Conservation (phyloP, 345 rosid genomes). For the Populus euphratica region DNA sequence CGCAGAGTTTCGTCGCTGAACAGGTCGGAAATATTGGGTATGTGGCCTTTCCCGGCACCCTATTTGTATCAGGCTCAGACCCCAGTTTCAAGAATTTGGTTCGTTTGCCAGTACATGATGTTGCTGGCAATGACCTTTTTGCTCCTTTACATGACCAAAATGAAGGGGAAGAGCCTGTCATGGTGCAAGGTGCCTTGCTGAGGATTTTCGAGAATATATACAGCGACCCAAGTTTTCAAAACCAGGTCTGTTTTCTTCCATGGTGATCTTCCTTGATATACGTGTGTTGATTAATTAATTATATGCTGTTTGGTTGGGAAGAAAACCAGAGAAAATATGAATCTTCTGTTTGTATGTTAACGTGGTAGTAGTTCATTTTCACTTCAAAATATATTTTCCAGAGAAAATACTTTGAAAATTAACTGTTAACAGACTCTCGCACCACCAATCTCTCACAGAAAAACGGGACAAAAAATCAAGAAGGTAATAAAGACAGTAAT, state of each 20-base stretch:
- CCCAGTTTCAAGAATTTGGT: constrained; percentile 17
- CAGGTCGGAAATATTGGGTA: constrained; percentile 40
- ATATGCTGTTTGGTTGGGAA: neutral
- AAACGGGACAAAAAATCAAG: too few species aligned
- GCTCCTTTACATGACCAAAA: constrained; percentile 23
- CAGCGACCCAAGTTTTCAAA: constrained; percentile 13
- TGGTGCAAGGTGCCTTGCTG: constrained; percentile 48
- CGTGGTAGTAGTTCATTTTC: too few species aligned
- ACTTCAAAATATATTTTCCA: too few species aligned
- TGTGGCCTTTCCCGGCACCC: constrained; percentile 48
- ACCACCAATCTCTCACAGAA: too few species aligned
- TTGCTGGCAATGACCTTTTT: constrained; percentile 25
- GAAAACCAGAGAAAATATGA: neutral
- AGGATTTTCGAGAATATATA: constrained; percentile 31
- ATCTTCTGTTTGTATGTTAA: too few species aligned
- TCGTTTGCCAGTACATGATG: constrained; percentile 1
- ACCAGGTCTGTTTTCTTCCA: constrained; percentile 38
- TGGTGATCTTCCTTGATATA: neutral
- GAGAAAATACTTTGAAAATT: too few species aligned
- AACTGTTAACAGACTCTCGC: too few species aligned
- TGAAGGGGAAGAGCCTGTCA: constrained; percentile 38
- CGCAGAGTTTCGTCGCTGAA: constrained; percentile 23
- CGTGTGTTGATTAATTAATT: neutral
- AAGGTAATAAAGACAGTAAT: too few species aligned
- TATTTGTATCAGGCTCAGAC: constrained; percentile 8